These are phyloP conservation scores for Mortierella hygrophila DNA, from an alignment of 192 early-diverging fungal species.

Conservation along the genomic window DNA sequence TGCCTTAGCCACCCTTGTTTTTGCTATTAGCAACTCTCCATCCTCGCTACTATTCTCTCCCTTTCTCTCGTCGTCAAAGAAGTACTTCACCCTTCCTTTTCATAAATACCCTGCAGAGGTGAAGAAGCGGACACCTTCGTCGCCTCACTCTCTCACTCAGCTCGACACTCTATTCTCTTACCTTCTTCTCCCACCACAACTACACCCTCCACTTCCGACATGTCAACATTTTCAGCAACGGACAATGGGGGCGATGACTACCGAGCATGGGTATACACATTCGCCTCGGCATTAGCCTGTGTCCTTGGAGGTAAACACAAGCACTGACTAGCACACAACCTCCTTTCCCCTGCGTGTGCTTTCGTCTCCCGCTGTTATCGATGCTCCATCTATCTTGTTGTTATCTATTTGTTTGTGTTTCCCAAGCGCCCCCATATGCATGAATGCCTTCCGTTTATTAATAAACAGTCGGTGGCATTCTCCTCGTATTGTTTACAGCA, in stretches of 20 bases:
- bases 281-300: constrained; percentile 57
- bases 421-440: not conserved
- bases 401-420: not conserved
- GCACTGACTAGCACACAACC: not conserved
- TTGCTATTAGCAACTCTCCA: not conserved
- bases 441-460: not conserved
- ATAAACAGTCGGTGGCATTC: not conserved
- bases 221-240: not conserved
- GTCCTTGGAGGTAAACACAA: constrained; percentile 57
- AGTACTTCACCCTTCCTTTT: too few relatives aligned
- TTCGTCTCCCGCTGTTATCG: not conserved
- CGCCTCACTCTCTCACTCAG: too few relatives aligned
- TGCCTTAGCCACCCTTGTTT: not conserved
- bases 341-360: not conserved
- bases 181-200: too few relatives aligned
- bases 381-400: not conserved
- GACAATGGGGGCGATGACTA: constrained; percentile 21
- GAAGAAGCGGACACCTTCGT: too few relatives aligned
- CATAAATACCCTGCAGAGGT: too few relatives aligned
- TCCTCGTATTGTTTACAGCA: not conserved
- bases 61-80: too few relatives aligned
- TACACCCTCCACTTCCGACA: not conserved
- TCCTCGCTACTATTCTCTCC: too few relatives aligned
- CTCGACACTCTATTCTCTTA: too few relatives aligned
- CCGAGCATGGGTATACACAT: constrained; percentile 55